phyloP scores from a whole-genome alignment of 1,284 basidiomycete genomes.

The Papiliotrema terrestris region DNA sequence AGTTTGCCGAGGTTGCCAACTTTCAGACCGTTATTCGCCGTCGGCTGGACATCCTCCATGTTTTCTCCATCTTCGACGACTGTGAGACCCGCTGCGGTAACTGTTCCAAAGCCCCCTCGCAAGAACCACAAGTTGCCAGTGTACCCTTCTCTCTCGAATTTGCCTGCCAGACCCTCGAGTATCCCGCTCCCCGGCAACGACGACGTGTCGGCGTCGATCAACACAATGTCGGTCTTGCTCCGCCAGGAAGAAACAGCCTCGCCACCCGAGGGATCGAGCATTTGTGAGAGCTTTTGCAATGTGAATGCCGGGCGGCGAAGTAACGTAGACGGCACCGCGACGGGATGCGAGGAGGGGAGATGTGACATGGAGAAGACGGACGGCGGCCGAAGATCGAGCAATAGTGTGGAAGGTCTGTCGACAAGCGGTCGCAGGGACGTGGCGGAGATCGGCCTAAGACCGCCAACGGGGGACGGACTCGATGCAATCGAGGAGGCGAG shows the following conservation, averaged over 20 bases:
- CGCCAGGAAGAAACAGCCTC: constrained; percentile 55
- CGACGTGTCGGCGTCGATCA: constrained; percentile 75
- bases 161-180: constrained; percentile 73
- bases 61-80: constrained; percentile 4
- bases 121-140: constrained; percentile 67
- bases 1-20: constrained; percentile 26
- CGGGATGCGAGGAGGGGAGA: constrained; percentile 69
- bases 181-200: constrained; percentile 63
- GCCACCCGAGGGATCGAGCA: constrained; percentile 65
- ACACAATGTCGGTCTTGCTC: constrained; percentile 63
- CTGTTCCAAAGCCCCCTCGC: constrained; percentile 68
- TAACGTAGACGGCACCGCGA: constrained; percentile 90
- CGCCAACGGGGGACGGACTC: constrained; percentile 6
- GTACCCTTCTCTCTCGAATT: constrained; percentile 72
- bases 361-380: constrained; percentile 66
- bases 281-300: constrained; percentile 66
- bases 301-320: constrained; percentile 83
- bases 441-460: constrained; percentile 22
- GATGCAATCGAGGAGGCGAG: constrained; percentile 11
- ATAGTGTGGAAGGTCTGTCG: constrained; percentile 44
- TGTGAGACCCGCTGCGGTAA: neutral
- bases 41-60: neutral
- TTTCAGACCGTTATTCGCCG: constrained; percentile 8
- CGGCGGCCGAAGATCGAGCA: constrained; percentile 86
- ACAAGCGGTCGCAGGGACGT: constrained; percentile 16